These are phyloP conservation scores for Botrytis sinoallii DNA, from an alignment of 2,329 filamentous ascomycete species.

Conservation along the genomic window DNA sequence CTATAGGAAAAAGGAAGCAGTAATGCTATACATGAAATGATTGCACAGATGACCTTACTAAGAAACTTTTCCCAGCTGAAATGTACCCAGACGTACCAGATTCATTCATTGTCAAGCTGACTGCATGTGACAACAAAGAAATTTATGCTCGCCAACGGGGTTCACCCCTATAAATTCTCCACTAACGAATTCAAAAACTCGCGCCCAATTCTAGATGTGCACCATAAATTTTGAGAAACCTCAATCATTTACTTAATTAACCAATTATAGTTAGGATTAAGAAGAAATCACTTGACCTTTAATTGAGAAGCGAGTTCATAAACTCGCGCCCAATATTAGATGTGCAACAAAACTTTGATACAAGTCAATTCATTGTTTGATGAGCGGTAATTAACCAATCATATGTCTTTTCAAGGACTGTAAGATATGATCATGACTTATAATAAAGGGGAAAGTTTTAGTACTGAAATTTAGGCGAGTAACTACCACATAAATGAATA, in stretches of 20 bases:
- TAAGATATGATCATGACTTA: neutral
- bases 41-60: neutral
- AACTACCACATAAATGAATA: neutral
- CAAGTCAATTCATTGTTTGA: neutral
- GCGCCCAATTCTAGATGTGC: neutral
- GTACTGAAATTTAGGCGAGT: neutral
- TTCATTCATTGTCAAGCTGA: neutral
- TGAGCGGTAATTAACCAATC: neutral
- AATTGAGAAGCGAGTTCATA: neutral
- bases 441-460: too few relatives aligned
- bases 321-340: neutral
- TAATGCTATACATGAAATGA: neutral
- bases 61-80: neutral
- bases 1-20: neutral
- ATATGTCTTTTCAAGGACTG: rapidly evolving
- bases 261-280: neutral
- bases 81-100: too few relatives aligned
- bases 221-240: neutral
- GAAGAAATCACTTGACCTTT: neutral
- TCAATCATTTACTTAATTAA: neutral
- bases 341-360: neutral
- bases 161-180: neutral
- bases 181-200: neutral
- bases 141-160: neutral
- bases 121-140: neutral